Conservation (phyloP, 768 basidiomycete genomes). For the Cubamyces sp. region DNA sequence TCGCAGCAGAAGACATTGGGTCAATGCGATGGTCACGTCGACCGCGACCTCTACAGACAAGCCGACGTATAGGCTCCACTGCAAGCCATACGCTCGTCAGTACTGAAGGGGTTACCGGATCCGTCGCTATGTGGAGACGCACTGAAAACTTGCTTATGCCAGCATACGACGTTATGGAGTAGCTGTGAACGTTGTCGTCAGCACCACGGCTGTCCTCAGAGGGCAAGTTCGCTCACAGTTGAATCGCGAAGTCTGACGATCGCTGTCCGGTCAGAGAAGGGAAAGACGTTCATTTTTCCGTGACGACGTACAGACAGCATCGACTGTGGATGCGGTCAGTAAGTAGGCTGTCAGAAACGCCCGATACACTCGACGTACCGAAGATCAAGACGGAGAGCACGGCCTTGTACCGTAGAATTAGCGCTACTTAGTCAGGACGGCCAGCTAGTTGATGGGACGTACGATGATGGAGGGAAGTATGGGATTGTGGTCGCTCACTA, state of each 20-base stretch:
- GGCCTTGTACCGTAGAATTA: neutral
- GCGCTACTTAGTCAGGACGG: neutral
- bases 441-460: neutral
- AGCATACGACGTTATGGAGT: conserved; percentile 9
- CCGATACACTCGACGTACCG: neutral
- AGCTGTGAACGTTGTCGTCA: neutral
- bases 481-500: conserved; percentile 15
- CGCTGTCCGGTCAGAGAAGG: neutral
- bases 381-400: conserved; percentile 6
- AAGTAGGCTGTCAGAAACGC: neutral
- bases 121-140: neutral
- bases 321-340: neutral
- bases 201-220: neutral
- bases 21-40: conserved; percentile 17
- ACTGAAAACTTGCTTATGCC: conserved; percentile 18
- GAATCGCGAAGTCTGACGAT: neutral
- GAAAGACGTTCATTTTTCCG: neutral
- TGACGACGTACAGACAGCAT: neutral
- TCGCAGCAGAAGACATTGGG: conserved; percentile 22
- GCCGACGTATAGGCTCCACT: conserved; percentile 28
- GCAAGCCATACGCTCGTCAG: neutral
- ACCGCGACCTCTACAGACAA: conserved; percentile 19
- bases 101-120: neutral
- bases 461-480: conserved; percentile 15
- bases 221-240: neutral